Percentiles rank a stretch among this genome's conserved stretches.
phyloP scores from a whole-genome alignment of 1,139 yeast species.

The Blastobotrys illinoisensis region DNA sequence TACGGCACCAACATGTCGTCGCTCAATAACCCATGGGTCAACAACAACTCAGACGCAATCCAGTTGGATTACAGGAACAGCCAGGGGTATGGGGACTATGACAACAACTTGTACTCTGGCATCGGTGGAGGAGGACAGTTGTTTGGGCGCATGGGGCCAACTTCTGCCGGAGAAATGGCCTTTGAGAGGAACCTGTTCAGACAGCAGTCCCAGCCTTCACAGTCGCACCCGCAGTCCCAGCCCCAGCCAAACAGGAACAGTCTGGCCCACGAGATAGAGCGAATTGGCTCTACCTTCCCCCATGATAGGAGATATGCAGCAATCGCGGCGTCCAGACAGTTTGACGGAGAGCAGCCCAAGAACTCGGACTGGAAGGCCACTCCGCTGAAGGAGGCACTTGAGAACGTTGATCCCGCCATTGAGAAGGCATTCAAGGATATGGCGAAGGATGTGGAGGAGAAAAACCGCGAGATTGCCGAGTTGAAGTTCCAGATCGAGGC shows the following conservation, averaged over 20 bases:
- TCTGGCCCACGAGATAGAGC: neutral
- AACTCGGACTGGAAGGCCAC: neutral
- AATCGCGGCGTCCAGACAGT: neutral
- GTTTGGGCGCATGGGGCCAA: neutral
- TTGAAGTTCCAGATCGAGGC: conserved; percentile 61
- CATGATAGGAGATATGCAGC: neutral
- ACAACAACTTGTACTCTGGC: neutral
- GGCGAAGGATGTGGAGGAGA: conserved; percentile 45
- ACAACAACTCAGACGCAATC: neutral
- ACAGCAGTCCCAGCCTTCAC: neutral
- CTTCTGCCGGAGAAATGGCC: neutral
- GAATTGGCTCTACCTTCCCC: neutral
- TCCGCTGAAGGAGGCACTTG: neutral
- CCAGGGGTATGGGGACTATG: neutral
- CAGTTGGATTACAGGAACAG: neutral
- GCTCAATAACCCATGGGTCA: neutral
- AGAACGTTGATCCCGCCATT: conserved; percentile 18
- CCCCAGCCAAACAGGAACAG: neutral
- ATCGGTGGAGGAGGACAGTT: neutral
- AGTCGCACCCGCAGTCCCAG: neutral
- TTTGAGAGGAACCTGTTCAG: neutral
- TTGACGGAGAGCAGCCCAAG: neutral
- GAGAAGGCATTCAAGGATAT: conserved; percentile 42
- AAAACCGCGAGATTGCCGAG: conserved; percentile 52
- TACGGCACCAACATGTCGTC: conserved; percentile 2